Base-by-base conservation (phyloP, 441 rosid genomes). In the Adansonia madagascariensis region DNA sequence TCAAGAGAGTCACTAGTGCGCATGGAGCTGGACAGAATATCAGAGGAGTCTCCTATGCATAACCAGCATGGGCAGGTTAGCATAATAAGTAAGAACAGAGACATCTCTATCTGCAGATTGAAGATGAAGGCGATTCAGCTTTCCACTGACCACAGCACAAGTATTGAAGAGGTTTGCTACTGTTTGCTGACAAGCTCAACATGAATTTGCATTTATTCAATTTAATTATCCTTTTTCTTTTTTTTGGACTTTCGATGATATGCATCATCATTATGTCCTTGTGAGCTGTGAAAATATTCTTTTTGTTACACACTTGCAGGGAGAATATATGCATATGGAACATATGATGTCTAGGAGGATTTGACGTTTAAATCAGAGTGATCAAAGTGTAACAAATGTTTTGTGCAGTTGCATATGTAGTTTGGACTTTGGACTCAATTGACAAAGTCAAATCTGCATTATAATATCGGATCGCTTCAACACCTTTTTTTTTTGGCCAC, bases 61-160 rank as follows among this genome's bases (percentile, higher is more conserved):
- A 89, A 85, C 75, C 97, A 81, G 67, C 88, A 88, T 55, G 86
- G 87, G 86, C 97, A 86, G 79, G 88, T 91, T 73, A 88, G 86
- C 76, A 85, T 89, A 80, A 80, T 89, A 76, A 91, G 93, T 87
- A 95, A 92, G 86, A 95, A 90, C 72, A 88, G 92, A 80, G 99
- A 95, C 88, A 90, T 95, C 55, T 88, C 98, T 35, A 80, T 91
- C 50, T 95, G 92, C 84, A 84, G 97, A 82, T 83, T 95, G 82
- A 93, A 91, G 89, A 93, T 93, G 96, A 93, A 92, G 80, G 98
- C 98, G n/a, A 87, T 88, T 75, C 98, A 94, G 80, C 98, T 94
- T 80, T 93, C 98, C 70, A 91, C 91, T 75, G 98, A 94, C 80
- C 98, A 94, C 84, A 84, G 98, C 91, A 93, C 97, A 53, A 87